Base-by-base conservation (phyloP, 2,329 filamentous ascomycete genomes). In the Pezicula carpinea region DNA sequence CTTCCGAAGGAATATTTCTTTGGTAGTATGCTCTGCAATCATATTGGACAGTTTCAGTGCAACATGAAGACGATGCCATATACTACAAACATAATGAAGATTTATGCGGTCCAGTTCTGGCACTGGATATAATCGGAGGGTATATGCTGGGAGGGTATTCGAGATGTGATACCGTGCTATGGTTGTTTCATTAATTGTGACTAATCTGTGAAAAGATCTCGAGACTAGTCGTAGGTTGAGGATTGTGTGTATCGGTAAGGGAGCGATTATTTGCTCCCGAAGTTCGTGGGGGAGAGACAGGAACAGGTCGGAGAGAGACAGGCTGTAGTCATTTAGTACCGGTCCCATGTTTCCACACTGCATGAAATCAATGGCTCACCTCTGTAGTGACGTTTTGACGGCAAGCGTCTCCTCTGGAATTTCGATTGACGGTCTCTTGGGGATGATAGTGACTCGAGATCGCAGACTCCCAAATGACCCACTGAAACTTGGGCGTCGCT, bases 21-120 rank as follows among this genome's bases (percentile, higher is more conserved):
- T 82, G 3, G 77, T 80, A 13, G 82, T 79, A 73, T 80, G 80
- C 54, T 82, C 76, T 53, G 79, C 80, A 64, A 84, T 83, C 44
- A 81, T 66, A 48, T 73, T 74, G 0, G 81, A 75, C 13, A 85
- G 63, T 61, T 85, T 85, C 8, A 78, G 74, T 11, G 81, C 77
- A 21, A 84, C 80, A 56, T 84, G 80, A 2, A 85, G 64, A 15
- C 81, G 75, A 60, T 85, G 80, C 81, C 81, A 84, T 55, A 85
- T 67, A 17, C 80, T 75, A 56, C 80, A 84, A 0, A 85, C 64
- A 51, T 83, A 76, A 55, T 82, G 78, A 29, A 85, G 73, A 50
- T 72, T 81, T 44, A 79, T 66, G 15, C 71, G 64, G 15, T 66
- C 58, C 4, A 69, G 62, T 33, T 75, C 69, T n/a, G 70, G 69